A percentile compares a stretch with the other conserved stretches of the same genome.
phyloP scores from a whole-genome alignment of 106 monocot genomes.

The Dendrobium catenatum region DNA sequence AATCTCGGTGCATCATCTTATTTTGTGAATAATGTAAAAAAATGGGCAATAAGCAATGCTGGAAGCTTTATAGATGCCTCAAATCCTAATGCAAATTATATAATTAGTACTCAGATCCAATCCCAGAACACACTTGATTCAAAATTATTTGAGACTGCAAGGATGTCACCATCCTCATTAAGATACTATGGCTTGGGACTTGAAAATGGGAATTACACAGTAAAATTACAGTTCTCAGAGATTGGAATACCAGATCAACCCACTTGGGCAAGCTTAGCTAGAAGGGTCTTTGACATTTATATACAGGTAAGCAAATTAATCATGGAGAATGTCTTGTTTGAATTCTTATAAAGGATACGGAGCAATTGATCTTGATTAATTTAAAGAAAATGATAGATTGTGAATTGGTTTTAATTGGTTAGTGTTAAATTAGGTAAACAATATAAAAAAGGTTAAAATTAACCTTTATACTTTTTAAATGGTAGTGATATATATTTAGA shows the following conservation, averaged over 20 bases:
- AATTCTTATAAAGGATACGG: too few relatives aligned
- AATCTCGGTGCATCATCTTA: slow-evolving; percentile 57
- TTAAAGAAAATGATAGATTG: too few relatives aligned
- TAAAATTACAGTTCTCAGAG: slow-evolving; percentile 67
- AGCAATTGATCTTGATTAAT: too few relatives aligned
- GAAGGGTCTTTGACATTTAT: slow-evolving; percentile 82
- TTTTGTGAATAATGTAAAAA: slow-evolving; percentile 38
- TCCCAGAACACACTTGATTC: slow-evolving; percentile 66
- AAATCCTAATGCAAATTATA: slow-evolving; percentile 27
- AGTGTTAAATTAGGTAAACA: too few relatives aligned
- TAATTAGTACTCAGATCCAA: slow-evolving; percentile 25
- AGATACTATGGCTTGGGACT: slow-evolving; percentile 91
- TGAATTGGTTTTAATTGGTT: too few relatives aligned
- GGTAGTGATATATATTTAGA: too few relatives aligned
- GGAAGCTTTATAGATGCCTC: slow-evolving; percentile 51
- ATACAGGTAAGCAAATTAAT: slow-evolving; percentile 51
- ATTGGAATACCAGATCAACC: slow-evolving; percentile 19
- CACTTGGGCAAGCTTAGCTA: slow-evolving; percentile 57
- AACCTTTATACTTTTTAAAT: too few relatives aligned
- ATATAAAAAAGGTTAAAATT: too few relatives aligned
- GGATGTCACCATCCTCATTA: slow-evolving; percentile 77
- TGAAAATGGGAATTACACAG: slow-evolving; percentile 81
- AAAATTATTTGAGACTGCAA: slow-evolving; percentile 63
- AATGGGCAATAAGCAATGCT: slow-evolving; percentile 74
- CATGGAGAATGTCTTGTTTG: not conserved